Evolutionary conservation across 495 filamentous ascomycete species (phyloP).

Genomic region (Penicillium bialowiezense): DNA sequence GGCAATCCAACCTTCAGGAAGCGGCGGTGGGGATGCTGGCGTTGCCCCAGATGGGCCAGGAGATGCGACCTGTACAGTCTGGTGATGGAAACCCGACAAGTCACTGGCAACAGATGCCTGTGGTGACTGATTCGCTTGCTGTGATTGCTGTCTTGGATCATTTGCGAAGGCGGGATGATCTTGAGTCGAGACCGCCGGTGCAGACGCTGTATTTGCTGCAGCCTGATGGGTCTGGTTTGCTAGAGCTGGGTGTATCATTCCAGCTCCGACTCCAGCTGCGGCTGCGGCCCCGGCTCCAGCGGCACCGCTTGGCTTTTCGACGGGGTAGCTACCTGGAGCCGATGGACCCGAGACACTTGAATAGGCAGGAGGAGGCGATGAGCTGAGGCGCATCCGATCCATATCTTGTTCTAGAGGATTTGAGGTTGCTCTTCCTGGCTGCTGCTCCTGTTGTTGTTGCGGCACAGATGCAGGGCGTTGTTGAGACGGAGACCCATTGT

Average conservation of each 20-base stretch:
- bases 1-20: slow-evolving; percentile 98
- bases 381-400: slow-evolving; percentile 77
- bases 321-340: slow-evolving; percentile 63
- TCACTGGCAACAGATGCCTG: slow-evolving; percentile 36
- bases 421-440: slow-evolving; percentile 31
- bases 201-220: slow-evolving; percentile 16
- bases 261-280: slow-evolving; percentile 18
- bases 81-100: slow-evolving; percentile 33
- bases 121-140: slow-evolving; percentile 36
- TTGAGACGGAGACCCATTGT: slow-evolving; percentile 2
- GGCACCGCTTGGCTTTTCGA: slow-evolving; percentile 64
- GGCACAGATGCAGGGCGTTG: slow-evolving; percentile 3
- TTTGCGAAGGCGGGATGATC: slow-evolving; percentile 88
- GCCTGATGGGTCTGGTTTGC: slow-evolving; percentile 32
- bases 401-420: slow-evolving; percentile 83
- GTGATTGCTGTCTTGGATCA: slow-evolving; percentile 50
- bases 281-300: slow-evolving; percentile 17
- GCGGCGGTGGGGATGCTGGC: slow-evolving; percentile 79
- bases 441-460: slow-evolving; percentile 15
- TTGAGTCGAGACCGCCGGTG: slow-evolving; percentile 46
- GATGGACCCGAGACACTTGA: slow-evolving; percentile 64
- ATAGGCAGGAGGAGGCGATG: slow-evolving; percentile 90
- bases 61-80: slow-evolving; percentile 24
- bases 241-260: slow-evolving; percentile 25
- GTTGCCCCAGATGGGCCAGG: slow-evolving; percentile 58